phyloP scores from a whole-genome alignment of 2,329 filamentous ascomycete genomes.

The Talaromyces albobiverticillius region DNA sequence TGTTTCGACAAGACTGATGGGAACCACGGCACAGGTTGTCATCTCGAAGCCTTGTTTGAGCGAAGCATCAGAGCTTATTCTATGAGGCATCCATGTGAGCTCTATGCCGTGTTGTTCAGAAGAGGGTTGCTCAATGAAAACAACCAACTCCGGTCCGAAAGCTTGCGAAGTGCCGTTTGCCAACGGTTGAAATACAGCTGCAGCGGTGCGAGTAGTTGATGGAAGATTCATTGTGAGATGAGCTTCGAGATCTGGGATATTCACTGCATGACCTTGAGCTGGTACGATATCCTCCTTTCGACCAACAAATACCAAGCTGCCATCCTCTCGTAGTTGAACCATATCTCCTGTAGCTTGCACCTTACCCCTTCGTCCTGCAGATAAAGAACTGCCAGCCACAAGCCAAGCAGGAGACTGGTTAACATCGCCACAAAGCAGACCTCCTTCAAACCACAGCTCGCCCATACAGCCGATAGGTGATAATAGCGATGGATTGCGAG shows the following conservation, averaged over 20 bases:
- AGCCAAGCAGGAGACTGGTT: conserved; percentile 16
- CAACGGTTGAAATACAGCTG: not conserved
- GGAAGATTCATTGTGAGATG: conserved; percentile 38
- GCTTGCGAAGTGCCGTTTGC: not conserved
- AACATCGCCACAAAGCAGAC: conserved; percentile 26
- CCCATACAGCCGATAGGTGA: conserved; percentile 46
- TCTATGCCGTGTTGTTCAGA: conserved; percentile 25
- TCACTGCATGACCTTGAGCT: conserved; percentile 38
- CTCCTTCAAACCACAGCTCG: conserved; percentile 47
- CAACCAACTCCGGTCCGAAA: not conserved
- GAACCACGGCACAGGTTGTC: conserved; percentile 18
- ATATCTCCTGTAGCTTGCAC: conserved; percentile 31
- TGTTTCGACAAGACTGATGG: conserved; percentile 30
- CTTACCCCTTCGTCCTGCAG: conserved; percentile 4
- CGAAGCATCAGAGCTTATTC: conserved; percentile 20
- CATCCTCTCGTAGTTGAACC: conserved; percentile 33
- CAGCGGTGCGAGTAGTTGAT: conserved; percentile 21
- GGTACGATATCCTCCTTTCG: conserved; percentile 30
- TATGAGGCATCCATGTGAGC: conserved; percentile 24
- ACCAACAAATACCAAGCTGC: conserved; percentile 30
- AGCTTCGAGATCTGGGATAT: conserved; percentile 39
- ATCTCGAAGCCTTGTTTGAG: conserved; percentile 14
- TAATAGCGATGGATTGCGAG: conserved; percentile 32
- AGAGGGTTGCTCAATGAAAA: conserved; percentile 33
- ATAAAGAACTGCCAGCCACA: not conserved